Evolutionary conservation across 192 early-diverging fungal species (phyloP).

Genomic region (Backusella tuberculispora): DNA sequence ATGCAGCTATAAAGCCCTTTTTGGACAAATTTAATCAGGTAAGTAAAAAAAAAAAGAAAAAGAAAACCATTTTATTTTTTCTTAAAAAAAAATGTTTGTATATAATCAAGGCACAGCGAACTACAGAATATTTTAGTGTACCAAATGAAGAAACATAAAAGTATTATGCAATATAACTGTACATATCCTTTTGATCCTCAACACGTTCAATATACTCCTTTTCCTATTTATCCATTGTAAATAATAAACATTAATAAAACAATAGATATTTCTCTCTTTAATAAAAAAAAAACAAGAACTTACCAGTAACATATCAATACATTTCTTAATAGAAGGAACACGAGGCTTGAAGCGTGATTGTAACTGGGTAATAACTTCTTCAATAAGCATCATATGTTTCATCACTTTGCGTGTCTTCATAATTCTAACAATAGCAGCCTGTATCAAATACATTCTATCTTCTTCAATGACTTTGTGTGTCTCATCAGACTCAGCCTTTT

Average conservation of each 20-base stretch:
- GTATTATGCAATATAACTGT: conserved; percentile 76
- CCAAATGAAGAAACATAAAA: not conserved
- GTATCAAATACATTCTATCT: conserved; percentile 91
- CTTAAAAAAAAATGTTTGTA: no score
- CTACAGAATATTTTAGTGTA: conserved; percentile 5
- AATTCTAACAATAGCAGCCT: conserved; percentile 98
- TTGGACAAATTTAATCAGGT: conserved; percentile 49
- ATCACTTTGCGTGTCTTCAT: conserved; percentile 98
- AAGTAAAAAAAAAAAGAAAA: no score
- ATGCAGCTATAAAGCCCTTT: conserved; percentile 59
- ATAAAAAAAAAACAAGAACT: not conserved
- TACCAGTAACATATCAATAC: conserved; percentile 88
- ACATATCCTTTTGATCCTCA: conserved; percentile 74
- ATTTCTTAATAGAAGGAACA: conserved; percentile 94
- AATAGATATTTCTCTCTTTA: not conserved
- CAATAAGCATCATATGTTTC: conserved; percentile 81
- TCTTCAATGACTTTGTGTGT: conserved; percentile 92
- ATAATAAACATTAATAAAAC: conserved; percentile 36
- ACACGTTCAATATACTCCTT: conserved; percentile 93
- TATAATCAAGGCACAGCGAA: not conserved
- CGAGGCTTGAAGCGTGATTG: conserved; percentile 88
- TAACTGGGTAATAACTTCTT: conserved; percentile 89
- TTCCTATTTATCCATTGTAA: conserved; percentile 61
- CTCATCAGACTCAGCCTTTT: conserved; percentile 89
- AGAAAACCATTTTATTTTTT: no score